Evolutionary conservation across 768 basidiomycete genomes (phyloP).

Genomic region (Kwoniella heveanensis): DNA sequence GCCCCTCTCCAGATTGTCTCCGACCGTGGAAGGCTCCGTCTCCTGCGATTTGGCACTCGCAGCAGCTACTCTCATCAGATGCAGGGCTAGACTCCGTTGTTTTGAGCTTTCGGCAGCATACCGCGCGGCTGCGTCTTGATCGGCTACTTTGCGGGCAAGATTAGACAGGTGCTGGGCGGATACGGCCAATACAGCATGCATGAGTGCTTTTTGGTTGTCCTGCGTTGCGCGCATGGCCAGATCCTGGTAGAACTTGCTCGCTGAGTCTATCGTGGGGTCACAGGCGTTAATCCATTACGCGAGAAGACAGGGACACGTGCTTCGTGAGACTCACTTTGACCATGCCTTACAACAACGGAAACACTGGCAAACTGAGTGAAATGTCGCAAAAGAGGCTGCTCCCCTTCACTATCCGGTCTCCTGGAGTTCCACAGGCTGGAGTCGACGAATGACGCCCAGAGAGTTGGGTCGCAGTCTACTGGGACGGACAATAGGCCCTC

Average conservation of each 20-base stretch:
- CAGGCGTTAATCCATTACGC: neutral
- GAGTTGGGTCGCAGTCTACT: neutral
- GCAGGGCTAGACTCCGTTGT: neutral
- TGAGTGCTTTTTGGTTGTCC: neutral
- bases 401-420: neutral
- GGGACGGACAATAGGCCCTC: neutral
- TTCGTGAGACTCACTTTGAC: neutral
- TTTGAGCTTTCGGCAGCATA: neutral
- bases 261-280: neutral
- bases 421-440: neutral
- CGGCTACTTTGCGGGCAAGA: neutral
- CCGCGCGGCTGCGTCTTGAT: neutral
- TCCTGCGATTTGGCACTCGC: too few relatives aligned
- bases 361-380: conserved; percentile 1
- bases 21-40: too few relatives aligned
- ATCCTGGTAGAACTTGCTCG: neutral
- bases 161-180: conserved; percentile 1
- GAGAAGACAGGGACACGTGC: neutral
- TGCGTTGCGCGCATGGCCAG: neutral
- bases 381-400: neutral
- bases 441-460: conserved; percentile 1
- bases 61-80: neutral
- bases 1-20: too few relatives aligned
- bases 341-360: neutral
- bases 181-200: neutral